These are phyloP conservation scores for Oryza brachyantha DNA, from an alignment of 176 grass and related monocot species.

Conservation along the genomic window DNA sequence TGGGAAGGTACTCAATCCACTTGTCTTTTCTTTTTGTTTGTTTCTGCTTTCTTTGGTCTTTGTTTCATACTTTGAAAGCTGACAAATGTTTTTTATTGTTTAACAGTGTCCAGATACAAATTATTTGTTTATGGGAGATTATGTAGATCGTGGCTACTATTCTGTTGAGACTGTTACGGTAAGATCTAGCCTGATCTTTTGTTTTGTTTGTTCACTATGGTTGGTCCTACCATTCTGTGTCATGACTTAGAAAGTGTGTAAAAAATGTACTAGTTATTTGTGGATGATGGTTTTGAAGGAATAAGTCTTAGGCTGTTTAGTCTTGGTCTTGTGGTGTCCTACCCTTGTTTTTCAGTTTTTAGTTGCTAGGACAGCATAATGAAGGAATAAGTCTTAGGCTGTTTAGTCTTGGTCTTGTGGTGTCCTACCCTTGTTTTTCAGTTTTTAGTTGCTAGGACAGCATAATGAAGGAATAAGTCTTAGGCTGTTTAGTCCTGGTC, in stretches of 20 bases:
- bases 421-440: too few relatives aligned
- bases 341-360: too few relatives aligned
- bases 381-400: too few relatives aligned
- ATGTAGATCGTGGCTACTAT: conserved; percentile 90
- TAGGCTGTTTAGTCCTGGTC: too few relatives aligned
- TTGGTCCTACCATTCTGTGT: background rate
- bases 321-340: too few relatives aligned
- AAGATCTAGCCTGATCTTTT: conserved; percentile 27
- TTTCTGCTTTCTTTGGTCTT: background rate
- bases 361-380: too few relatives aligned
- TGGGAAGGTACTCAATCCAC: conserved; percentile 54
- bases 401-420: too few relatives aligned
- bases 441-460: too few relatives aligned
- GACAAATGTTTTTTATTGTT: conserved; percentile 31
- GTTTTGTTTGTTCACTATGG: background rate
- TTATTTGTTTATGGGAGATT: conserved; percentile 97
- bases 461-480: too few relatives aligned
- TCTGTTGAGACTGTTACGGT: conserved; percentile 93
- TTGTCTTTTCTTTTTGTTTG: background rate
- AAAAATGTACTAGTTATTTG: background rate
- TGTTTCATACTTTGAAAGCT: conserved; percentile 17
- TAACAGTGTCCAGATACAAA: conserved; percentile 87
- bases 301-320: too few relatives aligned
- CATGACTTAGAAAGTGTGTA: background rate
- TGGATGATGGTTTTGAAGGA: background rate